Conservation (phyloP, 2,329 filamentous ascomycete genomes). For the Mycogone perniciosa region DNA sequence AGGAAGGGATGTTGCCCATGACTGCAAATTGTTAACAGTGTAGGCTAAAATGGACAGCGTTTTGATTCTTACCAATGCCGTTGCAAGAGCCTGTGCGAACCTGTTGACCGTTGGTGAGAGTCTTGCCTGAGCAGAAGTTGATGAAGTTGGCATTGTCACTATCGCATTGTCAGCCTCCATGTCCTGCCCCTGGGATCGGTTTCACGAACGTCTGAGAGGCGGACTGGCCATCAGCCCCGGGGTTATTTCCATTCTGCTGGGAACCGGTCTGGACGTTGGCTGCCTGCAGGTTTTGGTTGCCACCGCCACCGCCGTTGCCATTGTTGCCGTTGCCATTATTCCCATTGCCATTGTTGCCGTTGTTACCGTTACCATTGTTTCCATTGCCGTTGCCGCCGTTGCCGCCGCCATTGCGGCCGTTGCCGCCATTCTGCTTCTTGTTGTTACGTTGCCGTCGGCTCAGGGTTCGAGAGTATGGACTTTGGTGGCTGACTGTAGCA, state of each 20-base stretch:
- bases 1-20: slow-evolving; percentile 55
- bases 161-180: slow-evolving; percentile 27
- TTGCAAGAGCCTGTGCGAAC: slow-evolving; percentile 56
- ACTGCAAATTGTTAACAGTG: slow-evolving; percentile 25
- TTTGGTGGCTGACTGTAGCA: slow-evolving; percentile 32
- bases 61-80: slow-evolving; percentile 46
- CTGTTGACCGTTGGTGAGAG: slow-evolving; percentile 56
- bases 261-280: slow-evolving; percentile 46
- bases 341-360: slow-evolving; percentile 20
- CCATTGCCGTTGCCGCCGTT: slow-evolving; percentile 20
- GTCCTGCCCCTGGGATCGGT: slow-evolving; percentile 40
- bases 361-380: slow-evolving; percentile 19
- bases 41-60: background rate
- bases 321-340: slow-evolving; percentile 16
- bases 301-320: slow-evolving; percentile 21
- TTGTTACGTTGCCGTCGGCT: slow-evolving; percentile 27
- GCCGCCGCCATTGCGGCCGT: slow-evolving; percentile 16
- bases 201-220: slow-evolving; percentile 46
- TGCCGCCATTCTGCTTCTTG: slow-evolving; percentile 17
- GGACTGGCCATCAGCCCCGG: slow-evolving; percentile 40
- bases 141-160: slow-evolving; percentile 57
- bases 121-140: slow-evolving; percentile 52
- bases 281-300: slow-evolving; percentile 31
- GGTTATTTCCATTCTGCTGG: slow-evolving; percentile 40
- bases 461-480: slow-evolving; percentile 32